Percentiles rank a stretch among this genome's conserved stretches.
phyloP scores from a whole-genome alignment of 177 flowering plant genomes.

The Vitis hybrid region DNA sequence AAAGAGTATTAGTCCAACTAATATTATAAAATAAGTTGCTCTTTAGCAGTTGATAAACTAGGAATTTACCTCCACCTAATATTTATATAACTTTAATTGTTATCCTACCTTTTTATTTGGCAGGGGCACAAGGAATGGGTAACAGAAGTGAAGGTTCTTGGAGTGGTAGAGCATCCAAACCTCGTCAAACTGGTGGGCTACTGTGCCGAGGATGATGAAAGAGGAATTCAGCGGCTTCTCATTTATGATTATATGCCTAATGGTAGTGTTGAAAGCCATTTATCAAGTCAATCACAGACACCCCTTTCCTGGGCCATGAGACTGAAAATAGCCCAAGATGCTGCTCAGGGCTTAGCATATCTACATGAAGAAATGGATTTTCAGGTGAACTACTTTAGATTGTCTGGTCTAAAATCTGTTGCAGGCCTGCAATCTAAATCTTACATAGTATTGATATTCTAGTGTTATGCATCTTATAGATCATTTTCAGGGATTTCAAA shows the following conservation, averaged over 20 bases:
- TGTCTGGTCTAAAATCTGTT: no score
- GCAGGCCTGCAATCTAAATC: neutral
- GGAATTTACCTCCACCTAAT: no score
- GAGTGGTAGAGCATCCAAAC: slow-evolving; percentile 52
- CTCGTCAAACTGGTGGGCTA: slow-evolving; percentile 51
- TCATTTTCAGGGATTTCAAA: slow-evolving; percentile 50
- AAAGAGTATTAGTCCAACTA: no score
- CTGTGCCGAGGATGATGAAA: slow-evolving; percentile 54
- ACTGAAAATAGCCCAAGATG: slow-evolving; percentile 41
- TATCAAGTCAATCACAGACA: slow-evolving; percentile 2
- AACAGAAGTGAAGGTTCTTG: slow-evolving; percentile 51
- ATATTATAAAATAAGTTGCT: no score
- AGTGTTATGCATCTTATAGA: slow-evolving; percentile 17
- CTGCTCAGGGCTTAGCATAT: slow-evolving; percentile 46
- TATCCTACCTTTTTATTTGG: neutral
- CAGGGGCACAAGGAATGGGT: slow-evolving; percentile 61
- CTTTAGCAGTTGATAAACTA: no score
- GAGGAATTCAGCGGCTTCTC: slow-evolving; percentile 49
- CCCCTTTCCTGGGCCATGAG: slow-evolving; percentile 34
- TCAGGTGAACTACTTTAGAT: neutral
- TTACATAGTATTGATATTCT: neutral
- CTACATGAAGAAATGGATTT: slow-evolving; percentile 45
- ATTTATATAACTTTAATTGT: neutral
- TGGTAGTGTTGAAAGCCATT: slow-evolving; percentile 20
- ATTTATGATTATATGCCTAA: slow-evolving; percentile 31